Conservation (phyloP, 306 rosid species). For the Acacia crassicarpa region DNA sequence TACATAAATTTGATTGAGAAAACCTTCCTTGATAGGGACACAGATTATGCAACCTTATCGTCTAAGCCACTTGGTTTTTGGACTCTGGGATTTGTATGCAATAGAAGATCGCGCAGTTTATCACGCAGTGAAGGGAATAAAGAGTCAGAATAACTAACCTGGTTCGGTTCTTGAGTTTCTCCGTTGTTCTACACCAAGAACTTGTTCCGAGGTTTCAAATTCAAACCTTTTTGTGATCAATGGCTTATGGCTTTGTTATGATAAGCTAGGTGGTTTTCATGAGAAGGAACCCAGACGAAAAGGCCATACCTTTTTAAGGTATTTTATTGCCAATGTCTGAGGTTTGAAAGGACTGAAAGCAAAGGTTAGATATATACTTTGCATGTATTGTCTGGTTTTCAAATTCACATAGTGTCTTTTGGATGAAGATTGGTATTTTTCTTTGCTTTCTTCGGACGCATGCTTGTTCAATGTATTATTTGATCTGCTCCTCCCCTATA, state of each 20-base stretch:
- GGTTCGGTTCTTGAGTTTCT: constrained; percentile 38
- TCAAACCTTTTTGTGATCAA: constrained; percentile 8
- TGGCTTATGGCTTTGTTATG: neutral
- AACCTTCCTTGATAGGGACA: neutral
- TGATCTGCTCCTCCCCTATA: neutral
- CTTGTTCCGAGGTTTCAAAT: constrained; percentile 25
- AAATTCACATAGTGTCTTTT: constrained; percentile 39
- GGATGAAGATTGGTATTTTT: constrained; percentile 60
- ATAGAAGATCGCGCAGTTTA: neutral
- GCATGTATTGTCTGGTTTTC: constrained; percentile 52
- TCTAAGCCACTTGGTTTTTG: neutral
- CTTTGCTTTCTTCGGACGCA: constrained; percentile 36
- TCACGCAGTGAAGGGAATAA: neutral
- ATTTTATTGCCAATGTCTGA: constrained; percentile 14
- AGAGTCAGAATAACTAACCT: constrained; percentile 52
- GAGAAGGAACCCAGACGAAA: constrained; percentile 36
- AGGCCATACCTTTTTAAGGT: constrained; percentile 22
- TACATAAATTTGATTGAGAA: neutral
- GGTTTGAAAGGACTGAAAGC: constrained; percentile 39
- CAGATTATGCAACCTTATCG: constrained; percentile 10
- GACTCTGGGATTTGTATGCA: neutral
- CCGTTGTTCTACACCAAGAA: constrained; percentile 40
- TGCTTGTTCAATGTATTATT: constrained; percentile 16
- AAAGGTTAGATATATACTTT: constrained; percentile 57
- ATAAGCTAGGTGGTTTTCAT: constrained; percentile 23